Evolutionary conservation across 192 early-diverging fungal species (phyloP), one percentile per base, ranked within the genome.

Genomic region (Jimgerdemannia flammicorona): DNA sequence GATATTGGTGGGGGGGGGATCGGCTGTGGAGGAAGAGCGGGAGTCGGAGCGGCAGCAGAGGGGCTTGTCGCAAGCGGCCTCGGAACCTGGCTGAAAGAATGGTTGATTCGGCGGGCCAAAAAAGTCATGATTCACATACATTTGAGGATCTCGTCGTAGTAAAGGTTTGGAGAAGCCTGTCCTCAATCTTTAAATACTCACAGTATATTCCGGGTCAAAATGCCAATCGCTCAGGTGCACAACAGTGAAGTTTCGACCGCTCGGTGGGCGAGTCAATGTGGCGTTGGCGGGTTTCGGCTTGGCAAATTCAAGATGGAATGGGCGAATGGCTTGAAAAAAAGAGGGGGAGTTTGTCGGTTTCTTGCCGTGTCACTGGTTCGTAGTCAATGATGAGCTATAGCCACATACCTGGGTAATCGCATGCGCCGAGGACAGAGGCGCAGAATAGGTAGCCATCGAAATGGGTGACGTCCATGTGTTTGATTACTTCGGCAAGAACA

Each of bases 201-300:
- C 75, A 40, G 79, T 66, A 44, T 87, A 87, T 4, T 79, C 44
- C 3, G 86, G 86, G 54, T 87, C 86, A 9, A 85, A 77, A 72
- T 87, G 86, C 84, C 86, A 87, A 76, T 87, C 86, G n/a, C 82
- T 84, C 40, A 87, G 73, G 67, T 87, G 86, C 41, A 87, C 70
- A 14, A 87, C 79, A 41, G 83, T 84, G 14, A 86, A 67, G 18
- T 63, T 74, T 4, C 73, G 66, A 4, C 77, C 80, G 20, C 75
- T 79, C 17, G 76, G 78, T 72, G 40, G 63, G 17, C 77, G 7
- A 3, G 74, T 77, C 6, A 71, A 40, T n/a, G 64, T 72, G 40
- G 68, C 75, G 41, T 79, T 78, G 11, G 44, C 67, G 14, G 86
- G 86, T 64, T 83, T 85, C 9, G 79, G 40, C 69, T 84, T 85